These are phyloP conservation scores for Cladophialophora chaetospira DNA, from an alignment of 2,329 filamentous ascomycete species.

Conservation along the genomic window DNA sequence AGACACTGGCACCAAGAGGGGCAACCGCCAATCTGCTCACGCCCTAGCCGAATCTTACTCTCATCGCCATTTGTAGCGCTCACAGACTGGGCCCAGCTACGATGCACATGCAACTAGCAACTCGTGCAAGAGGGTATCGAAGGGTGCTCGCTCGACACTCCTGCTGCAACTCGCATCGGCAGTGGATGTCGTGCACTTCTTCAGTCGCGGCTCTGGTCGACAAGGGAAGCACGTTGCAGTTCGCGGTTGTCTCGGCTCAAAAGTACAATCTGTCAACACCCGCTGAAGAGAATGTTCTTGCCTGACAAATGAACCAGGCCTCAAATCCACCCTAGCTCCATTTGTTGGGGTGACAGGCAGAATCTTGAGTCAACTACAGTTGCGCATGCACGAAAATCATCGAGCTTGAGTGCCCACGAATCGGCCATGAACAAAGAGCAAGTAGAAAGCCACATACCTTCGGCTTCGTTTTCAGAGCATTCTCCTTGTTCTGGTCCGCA, in stretches of 20 bases:
- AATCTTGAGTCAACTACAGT: too few relatives aligned
- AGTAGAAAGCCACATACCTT: constrained; percentile 61
- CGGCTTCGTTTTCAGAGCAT: constrained; percentile 80
- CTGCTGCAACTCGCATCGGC: too few relatives aligned
- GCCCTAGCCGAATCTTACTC: background rate
- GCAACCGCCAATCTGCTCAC: background rate
- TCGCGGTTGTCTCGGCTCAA: too few relatives aligned
- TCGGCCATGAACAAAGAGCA: background rate
- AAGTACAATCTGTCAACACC: too few relatives aligned
- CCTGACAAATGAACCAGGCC: too few relatives aligned
- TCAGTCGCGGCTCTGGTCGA: too few relatives aligned
- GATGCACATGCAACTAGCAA: background rate
- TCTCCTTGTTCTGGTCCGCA: constrained; percentile 66
- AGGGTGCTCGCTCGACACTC: background rate
- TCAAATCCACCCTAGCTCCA: too few relatives aligned
- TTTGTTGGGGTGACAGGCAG: too few relatives aligned
- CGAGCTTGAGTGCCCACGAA: background rate
- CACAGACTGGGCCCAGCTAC: background rate
- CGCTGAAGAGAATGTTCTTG: too few relatives aligned
- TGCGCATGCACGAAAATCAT: too few relatives aligned
- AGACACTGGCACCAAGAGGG: constrained; percentile 18
- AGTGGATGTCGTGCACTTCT: too few relatives aligned
- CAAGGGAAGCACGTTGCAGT: too few relatives aligned
- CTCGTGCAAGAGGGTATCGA: background rate
- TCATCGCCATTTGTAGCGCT: background rate